Evolutionary conservation across 2,329 filamentous ascomycete species (phyloP), one percentile per base, ranked within the genome.

Genomic region (Trichophyton verrucosum): DNA sequence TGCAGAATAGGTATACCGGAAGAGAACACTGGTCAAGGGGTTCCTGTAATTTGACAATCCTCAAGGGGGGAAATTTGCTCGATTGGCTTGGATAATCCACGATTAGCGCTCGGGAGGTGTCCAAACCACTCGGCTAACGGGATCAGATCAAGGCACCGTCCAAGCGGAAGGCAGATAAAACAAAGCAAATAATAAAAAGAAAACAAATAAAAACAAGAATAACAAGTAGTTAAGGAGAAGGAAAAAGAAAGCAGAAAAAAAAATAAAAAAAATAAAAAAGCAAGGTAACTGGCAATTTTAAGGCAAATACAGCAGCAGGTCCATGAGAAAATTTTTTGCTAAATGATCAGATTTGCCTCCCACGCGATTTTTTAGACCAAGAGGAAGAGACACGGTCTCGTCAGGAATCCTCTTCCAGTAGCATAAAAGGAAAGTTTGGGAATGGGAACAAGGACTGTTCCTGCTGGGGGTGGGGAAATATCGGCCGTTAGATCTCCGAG

Each of bases 221-320:
- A 4, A 38, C 30, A 60, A 33, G 27, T 17, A 30, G 27, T 30
- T 30, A 30, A 7, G 27, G 24, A 33, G 38, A 20, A 24, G 3
- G 24, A 17, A 44, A 57, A 47, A 13, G 20, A n/a, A 60, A 38
- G 13, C 40, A 44, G 20, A 20, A 20, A 20, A 20, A 20, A 20
- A 20, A 20, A 20, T 20, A 20, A 20, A 20, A 20, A 20, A 20
- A 20, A 20, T 20, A 20, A 20, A 20, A 58, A 17, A 30, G 3
- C 44, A 57, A 30, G 38, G 4, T 17, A 59, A 60, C 57, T 11
- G 56, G 30, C 59, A 58, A 55, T 33, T 36, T 62, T 30, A 62
- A 40, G 51, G 60, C 24, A 36, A 36, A 55, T 33, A 55, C 33
- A 38, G 33, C 51, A 38, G 27, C 51, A 38, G 27, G n/a, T 55